phyloP scores from a whole-genome alignment of 192 early-diverging fungal genomes.

The Backusella australiensis region DNA sequence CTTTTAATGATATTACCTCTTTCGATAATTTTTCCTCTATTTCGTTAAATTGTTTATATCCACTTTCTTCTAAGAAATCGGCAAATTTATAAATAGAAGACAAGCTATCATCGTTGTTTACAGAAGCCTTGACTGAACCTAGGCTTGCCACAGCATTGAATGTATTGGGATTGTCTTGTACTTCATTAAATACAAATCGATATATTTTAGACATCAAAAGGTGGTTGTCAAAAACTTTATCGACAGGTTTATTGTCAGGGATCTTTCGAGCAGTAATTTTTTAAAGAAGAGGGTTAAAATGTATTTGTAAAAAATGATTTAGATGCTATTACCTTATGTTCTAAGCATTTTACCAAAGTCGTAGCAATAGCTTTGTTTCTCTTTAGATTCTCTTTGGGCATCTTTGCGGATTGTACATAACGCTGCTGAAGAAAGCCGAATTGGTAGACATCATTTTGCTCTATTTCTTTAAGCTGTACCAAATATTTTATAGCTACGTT shows the following conservation, averaged over 20 bases:
- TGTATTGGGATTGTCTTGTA: background rate
- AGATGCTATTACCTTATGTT: background rate
- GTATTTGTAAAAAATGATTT: background rate
- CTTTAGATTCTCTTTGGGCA: background rate
- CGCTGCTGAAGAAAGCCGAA: background rate
- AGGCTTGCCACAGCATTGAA: background rate
- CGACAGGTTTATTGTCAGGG: background rate
- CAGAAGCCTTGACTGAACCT: background rate
- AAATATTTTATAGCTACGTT: slow-evolving; percentile 52
- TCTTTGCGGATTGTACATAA: background rate
- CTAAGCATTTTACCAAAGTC: background rate
- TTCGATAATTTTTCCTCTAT: background rate
- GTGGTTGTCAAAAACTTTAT: background rate
- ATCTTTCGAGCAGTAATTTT: background rate
- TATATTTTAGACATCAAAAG: background rate
- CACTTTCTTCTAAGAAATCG: background rate
- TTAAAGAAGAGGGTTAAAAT: background rate
- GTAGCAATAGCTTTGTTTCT: background rate
- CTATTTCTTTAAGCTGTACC: background rate
- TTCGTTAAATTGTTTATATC: background rate
- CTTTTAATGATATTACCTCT: background rate
- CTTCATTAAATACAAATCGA: background rate
- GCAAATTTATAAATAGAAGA: background rate
- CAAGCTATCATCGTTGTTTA: background rate
- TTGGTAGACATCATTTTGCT: background rate